Evolutionary conservation across 352 stramenopile species (phyloP), one percentile per base, ranked within the genome.

Genomic region (Aphanomyces stellatus): DNA sequence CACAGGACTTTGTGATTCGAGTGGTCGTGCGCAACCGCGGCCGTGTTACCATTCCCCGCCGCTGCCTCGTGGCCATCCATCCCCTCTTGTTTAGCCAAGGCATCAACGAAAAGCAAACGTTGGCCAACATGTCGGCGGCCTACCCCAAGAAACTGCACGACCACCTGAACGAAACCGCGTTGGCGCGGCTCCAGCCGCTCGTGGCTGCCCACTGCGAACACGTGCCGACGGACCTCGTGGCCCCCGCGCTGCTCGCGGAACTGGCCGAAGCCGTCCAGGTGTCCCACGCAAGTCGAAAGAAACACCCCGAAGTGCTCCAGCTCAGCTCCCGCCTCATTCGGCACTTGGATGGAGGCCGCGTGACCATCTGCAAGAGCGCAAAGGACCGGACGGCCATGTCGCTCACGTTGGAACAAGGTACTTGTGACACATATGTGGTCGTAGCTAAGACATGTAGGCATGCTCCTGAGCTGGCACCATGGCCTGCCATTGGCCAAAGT

Each of bases 301-400:
- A 64, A 22, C 35, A 51, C 33, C 55, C 55, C 34, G 34, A 49
- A 24, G 55, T 64, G 55, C 55, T 64, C 19, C 55, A 64, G 40
- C 34, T 51, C 30, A 78, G 79, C 34, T 87, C 79, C 1, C 73
- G 72, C 4, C 67, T 91, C 46, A 87, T 78, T 19, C 88, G 95
- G 51, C 77, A 89, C 61, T 72, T 99, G 6, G 87, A 90, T 24
- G 93, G 88, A 49, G 92, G 90, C 2, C 87, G 88, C 33, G 80
- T 95, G 33, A 95, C 96, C 1, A 98, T 96, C 57, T 98, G 95
- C 79, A 99, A 98, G 73, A 96, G 81, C 71, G 94, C 93, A 10
- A 99, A 98, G 71, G 94, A 99, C 78, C 88, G 95, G 55, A 98
- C 95, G 15, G 85, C 87, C 27, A 99, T 99, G 95, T 93, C 95